Evolutionary conservation across 345 rosid genomes (phyloP), one percentile per base, ranked within the genome.

Genomic region (Moringa oleifera): DNA sequence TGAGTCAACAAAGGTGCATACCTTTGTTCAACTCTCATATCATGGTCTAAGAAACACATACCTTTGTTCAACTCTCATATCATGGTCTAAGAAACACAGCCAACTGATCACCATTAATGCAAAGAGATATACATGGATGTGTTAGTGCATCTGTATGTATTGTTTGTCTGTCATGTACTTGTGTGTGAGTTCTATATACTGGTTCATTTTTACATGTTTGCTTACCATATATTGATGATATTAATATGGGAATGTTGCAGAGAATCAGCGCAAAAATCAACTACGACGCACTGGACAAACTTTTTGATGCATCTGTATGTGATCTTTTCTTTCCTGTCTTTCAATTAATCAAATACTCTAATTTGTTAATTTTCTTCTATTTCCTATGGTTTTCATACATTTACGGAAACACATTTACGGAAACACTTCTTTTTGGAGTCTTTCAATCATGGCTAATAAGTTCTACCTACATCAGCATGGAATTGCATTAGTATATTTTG

Each of bases 211-310:
- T 45, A 20, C 25, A 37, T 65, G 18, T 46, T 18, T 47, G 41
- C 15, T 55, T 55, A 23, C 33, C 25, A 17, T 21, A 33, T 12
- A 20, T 51, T 36, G 28, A 61, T 70, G 52, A 20, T 22, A 59
- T 25, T 33, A 50, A 52, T 16, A 55, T 25, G 47, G 51, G 51
- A 61, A 64, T 21, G 67, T 33, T 70, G 76, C 94, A 87, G 97
- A 81, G 90, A 68, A 70, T 90, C 65, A 71, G 88, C 64, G 79
- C 82, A 23, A 75, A 81, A 68, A 80, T 89, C 80, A 89, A 92
- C 80, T 77, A 73, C 19, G 88, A 89, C 22, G 81, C 71, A 13
- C 65, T 87, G 81, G 84, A 79, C 58, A 79, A 84, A 64, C 93
- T 92, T 55, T 87, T 89, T 57, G 81, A 77, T 53, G 80, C 77